Evolutionary conservation across 2,329 filamentous ascomycete genomes (phyloP).

Genomic region (Trichoderma atrobrunneum): DNA sequence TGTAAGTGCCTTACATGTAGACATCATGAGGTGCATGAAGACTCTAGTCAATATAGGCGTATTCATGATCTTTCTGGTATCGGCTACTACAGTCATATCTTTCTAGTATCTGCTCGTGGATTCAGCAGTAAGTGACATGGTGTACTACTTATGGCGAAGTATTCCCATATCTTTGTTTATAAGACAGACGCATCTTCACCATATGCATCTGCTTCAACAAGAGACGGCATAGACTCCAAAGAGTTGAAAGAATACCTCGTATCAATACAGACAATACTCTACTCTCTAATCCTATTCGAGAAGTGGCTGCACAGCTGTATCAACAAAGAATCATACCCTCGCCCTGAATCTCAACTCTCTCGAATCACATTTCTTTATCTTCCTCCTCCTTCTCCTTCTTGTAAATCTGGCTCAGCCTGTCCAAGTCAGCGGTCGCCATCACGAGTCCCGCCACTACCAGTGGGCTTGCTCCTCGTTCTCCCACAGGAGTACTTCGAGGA

Average conservation of each 20-base stretch:
- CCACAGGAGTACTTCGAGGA: constrained; percentile 23
- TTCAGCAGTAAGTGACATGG: no score
- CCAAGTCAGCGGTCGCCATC: constrained; percentile 32
- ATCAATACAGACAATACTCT: neutral
- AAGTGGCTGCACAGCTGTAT: neutral
- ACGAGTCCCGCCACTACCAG: constrained; percentile 29
- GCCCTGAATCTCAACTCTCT: neutral
- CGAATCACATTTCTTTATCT: neutral
- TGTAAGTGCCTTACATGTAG: neutral
- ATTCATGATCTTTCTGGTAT: no score
- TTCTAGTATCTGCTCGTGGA: no score
- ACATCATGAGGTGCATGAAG: no score
- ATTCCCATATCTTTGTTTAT: no score
- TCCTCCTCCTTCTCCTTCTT: neutral
- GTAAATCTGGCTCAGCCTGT: constrained; percentile 29
- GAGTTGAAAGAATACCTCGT: neutral
- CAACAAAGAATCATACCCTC: neutral
- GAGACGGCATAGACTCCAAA: neutral
- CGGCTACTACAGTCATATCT: no score
- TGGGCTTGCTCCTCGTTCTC: constrained; percentile 25
- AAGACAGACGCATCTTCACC: neutral
- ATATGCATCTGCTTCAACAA: neutral
- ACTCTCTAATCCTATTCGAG: neutral
- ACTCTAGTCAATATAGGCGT: no score
- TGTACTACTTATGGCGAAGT: no score